Conservation (phyloP, 2,329 filamentous ascomycete species). For the Nectriaceae sp. region DNA sequence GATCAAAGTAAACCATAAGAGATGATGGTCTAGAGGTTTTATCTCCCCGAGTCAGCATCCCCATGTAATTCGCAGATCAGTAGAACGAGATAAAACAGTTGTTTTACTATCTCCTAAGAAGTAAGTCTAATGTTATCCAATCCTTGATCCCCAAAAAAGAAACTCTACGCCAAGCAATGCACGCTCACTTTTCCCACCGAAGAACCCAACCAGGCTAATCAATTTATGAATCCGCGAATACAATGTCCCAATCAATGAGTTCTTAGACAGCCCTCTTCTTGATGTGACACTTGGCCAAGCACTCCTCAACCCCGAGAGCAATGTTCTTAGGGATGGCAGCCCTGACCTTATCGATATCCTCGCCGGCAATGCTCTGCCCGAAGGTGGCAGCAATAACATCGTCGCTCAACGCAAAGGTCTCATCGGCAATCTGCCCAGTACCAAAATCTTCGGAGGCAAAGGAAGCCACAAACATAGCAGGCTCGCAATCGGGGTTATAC, state of each 20-base stretch:
- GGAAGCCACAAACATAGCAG: constrained; percentile 51
- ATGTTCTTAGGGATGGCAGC: constrained; percentile 46
- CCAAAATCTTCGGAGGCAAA: constrained; percentile 55
- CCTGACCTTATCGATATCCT: constrained; percentile 48
- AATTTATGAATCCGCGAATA: too few relatives aligned
- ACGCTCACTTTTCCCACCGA: too few relatives aligned
- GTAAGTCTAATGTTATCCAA: too few relatives aligned
- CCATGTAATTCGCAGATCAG: too few relatives aligned
- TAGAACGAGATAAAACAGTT: too few relatives aligned
- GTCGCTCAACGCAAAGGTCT: constrained; percentile 48
- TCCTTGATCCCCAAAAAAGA: too few relatives aligned
- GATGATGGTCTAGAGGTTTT: too few relatives aligned
- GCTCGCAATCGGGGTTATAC: constrained; percentile 56
- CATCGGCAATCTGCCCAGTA: constrained; percentile 51
- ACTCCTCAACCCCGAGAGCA: constrained; percentile 54
- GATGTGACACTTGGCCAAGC: constrained; percentile 38
- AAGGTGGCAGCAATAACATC: constrained; percentile 49
- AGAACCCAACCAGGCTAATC: too few relatives aligned
- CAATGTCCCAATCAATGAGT: too few relatives aligned
- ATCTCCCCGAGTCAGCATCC: too few relatives aligned
- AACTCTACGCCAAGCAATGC: too few relatives aligned
- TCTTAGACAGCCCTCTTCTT: constrained; percentile 42
- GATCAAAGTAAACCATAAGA: not conserved
- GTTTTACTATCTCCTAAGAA: too few relatives aligned
- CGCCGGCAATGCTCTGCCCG: constrained; percentile 46